Evolutionary conservation across 768 basidiomycete species (phyloP), one percentile per base, ranked within the genome.

Genomic region (Sarcomyxa edulis): DNA sequence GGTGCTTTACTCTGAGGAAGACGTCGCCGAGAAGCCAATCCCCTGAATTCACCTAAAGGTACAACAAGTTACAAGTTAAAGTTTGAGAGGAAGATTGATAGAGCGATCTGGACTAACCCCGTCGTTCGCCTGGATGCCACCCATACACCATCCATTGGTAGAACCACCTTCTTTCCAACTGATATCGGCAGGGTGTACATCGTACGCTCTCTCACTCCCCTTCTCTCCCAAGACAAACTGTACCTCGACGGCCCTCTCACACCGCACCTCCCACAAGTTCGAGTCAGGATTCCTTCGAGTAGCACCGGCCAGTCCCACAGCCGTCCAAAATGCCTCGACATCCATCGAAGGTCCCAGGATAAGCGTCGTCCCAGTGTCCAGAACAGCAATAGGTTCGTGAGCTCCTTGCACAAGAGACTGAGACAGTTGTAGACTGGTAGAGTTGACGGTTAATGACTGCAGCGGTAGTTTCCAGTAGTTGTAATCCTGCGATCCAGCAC

Each of bases 21-120:
- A 66, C 61, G 37, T 76, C 76, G n/a, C 76, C 78, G 14, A 78
- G 61, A 5, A 81, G 59, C 76, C 76, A 81, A 54, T 81, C 78
- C 4, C 69, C 74, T 9, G 73, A 71, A 45, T 65, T 52, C 27
- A 59, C 53, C 49, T 55, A 29, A 19, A 9, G 24, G 37, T 14
- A 32, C 26, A 20, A 29, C 34, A 29, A 19, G 37, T 31, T 9
- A 44, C 26, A 21, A 35, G 35, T 33, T 19, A 36, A 36, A n/a
- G n/a, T n/a, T 32, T 19, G 27, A 21, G 25, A 37, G 32, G 29
- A 50, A 25, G 24, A 29, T 16, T 7, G 20, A n/a, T 28, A 14
- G 12, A 26, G 31, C 26, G 37, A 25, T 16, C 19, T 26, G 39
- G 20, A 26, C 7, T 23, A 44, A 73, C 76, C 22, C 50, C 52